Evolutionary conservation across 495 filamentous ascomycete genomes (phyloP).

Genomic region (Hamigera avellanea): DNA sequence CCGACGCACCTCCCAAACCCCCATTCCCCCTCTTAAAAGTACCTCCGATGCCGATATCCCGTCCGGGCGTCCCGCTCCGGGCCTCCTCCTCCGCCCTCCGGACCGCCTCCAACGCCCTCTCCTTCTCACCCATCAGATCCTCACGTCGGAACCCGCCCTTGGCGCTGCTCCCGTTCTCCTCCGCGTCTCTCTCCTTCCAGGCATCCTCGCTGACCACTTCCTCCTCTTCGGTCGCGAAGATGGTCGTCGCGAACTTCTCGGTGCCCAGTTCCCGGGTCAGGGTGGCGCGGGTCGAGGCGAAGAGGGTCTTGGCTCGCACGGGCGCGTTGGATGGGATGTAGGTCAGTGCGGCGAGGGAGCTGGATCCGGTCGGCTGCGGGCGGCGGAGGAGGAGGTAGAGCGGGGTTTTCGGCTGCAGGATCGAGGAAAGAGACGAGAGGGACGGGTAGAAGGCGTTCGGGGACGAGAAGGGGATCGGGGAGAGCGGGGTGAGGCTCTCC

Average conservation of each 20-base stretch:
- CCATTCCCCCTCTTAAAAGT: constrained; percentile 44
- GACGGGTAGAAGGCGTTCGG: constrained; percentile 43
- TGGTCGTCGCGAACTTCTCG: constrained; percentile 75
- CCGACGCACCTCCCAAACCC: constrained; percentile 36
- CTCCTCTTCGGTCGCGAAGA: constrained; percentile 66
- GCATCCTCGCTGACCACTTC: constrained; percentile 52
- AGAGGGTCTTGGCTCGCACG: constrained; percentile 92
- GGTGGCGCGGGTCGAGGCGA: constrained; percentile 78
- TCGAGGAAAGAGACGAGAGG: constrained; percentile 50
- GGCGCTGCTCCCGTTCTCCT: constrained; percentile 24
- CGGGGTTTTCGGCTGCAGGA: constrained; percentile 62
- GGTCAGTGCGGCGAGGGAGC: constrained; percentile 62
- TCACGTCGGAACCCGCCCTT: constrained; percentile 19
- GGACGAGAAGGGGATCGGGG: constrained; percentile 42
- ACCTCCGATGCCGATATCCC: constrained; percentile 42
- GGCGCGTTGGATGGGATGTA: constrained; percentile 85
- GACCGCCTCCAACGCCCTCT: constrained; percentile 64
- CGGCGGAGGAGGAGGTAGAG: constrained; percentile 79
- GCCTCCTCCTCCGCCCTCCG: constrained; percentile 72
- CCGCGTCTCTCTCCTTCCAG: constrained; percentile 66
- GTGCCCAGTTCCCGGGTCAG: constrained; percentile 76
- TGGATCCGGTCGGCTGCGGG: constrained; percentile 33
- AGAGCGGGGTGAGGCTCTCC: constrained; percentile 59
- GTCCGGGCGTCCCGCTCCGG: constrained; percentile 52
- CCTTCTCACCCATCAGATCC: constrained; percentile 81